These are phyloP conservation scores for Mycena metata DNA, from an alignment of 768 basidiomycete genomes.

Conservation along the genomic window DNA sequence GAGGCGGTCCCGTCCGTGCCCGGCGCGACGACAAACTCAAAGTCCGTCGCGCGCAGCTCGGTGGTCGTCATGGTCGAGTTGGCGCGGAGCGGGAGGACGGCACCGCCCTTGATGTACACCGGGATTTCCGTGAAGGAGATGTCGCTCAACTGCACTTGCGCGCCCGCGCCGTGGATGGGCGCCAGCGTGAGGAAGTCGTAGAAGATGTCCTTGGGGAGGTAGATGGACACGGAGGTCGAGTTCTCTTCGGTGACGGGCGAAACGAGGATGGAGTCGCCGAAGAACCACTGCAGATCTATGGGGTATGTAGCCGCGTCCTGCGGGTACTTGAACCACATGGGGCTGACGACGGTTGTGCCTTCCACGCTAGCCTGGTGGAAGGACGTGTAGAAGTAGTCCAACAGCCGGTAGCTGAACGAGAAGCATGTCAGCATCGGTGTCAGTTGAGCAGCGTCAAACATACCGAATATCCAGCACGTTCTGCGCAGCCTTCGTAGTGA, in stretches of 20 bases:
- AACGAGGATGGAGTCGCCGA: constrained; percentile 74
- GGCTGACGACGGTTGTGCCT: constrained; percentile 76
- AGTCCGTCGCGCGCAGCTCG: constrained; percentile 65
- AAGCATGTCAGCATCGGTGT: not conserved
- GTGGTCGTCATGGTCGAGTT: constrained; percentile 72
- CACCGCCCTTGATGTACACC: constrained; percentile 71
- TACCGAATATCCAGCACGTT: constrained; percentile 73
- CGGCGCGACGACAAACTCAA: constrained; percentile 75
- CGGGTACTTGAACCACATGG: constrained; percentile 78
- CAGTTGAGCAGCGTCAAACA: constrained; percentile 31
- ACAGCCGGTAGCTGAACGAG: constrained; percentile 63
- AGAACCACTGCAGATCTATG: constrained; percentile 80
- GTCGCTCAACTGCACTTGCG: constrained; percentile 58
- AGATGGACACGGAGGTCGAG: constrained; percentile 68
- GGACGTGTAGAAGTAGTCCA: constrained; percentile 81
- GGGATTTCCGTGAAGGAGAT: constrained; percentile 72
- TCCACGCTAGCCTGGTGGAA: constrained; percentile 70
- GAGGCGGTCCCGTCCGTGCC: constrained; percentile 62
- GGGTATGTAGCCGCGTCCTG: constrained; percentile 69
- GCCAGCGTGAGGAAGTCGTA: constrained; percentile 71
- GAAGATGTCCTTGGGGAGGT: constrained; percentile 75
- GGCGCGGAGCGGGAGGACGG: constrained; percentile 68
- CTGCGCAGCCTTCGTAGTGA: constrained; percentile 68
- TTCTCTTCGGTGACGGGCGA: constrained; percentile 76
- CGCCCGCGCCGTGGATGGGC: constrained; percentile 63